phyloP scores from a whole-genome alignment of 306 rosid species.

The Castanea sativa region DNA sequence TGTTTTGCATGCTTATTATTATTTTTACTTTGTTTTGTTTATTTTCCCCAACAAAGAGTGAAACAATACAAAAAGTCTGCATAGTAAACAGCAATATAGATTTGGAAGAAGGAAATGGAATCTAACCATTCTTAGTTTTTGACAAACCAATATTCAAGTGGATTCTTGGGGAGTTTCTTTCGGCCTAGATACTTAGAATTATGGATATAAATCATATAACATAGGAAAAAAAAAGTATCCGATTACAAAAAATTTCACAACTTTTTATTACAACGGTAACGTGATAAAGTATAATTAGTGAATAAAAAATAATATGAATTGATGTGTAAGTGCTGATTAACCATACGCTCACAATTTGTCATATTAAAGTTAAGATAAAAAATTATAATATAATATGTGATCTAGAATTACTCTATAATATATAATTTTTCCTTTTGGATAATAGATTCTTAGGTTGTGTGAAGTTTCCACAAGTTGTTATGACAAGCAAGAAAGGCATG shows the following conservation, averaged over 20 bases:
- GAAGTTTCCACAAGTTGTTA: not conserved
- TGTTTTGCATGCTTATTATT: no score
- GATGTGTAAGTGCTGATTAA: fast-evolving
- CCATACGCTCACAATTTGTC: fast-evolving
- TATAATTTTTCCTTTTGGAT: not conserved
- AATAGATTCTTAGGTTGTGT: not conserved
- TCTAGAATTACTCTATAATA: no score
- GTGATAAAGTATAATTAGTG: no score
- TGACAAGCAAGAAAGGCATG: not conserved
- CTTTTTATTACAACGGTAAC: fast-evolving
- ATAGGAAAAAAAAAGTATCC: no score
- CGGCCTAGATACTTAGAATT: not conserved
- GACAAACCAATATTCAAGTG: not conserved
- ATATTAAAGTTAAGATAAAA: fast-evolving
- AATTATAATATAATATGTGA: no score
- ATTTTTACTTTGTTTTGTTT: no score
- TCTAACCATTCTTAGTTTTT: not conserved
- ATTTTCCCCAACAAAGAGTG: no score
- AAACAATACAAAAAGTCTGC: not conserved
- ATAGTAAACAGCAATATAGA: not conserved
- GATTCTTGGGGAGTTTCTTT: not conserved
- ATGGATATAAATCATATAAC: not conserved
- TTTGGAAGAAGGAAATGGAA: not conserved
- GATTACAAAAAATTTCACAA: fast-evolving
- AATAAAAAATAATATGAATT: no score